Conservation (phyloP, 2,329 filamentous ascomycete species). For the Claviceps sp. region DNA sequence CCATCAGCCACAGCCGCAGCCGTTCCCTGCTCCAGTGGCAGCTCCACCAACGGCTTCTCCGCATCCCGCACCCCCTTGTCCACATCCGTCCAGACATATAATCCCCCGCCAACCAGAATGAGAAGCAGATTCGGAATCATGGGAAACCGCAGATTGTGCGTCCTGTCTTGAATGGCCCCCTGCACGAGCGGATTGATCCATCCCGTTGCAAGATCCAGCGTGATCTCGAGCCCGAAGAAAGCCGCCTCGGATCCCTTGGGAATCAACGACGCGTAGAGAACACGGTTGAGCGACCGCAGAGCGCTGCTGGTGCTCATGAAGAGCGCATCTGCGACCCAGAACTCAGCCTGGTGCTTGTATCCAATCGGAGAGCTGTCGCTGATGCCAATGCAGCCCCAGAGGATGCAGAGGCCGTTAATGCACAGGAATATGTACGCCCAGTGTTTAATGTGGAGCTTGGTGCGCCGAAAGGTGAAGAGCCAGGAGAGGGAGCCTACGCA, state of each 20-base stretch:
- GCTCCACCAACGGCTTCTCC: slow-evolving; percentile 4
- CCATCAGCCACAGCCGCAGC: neutral
- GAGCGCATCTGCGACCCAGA: slow-evolving; percentile 8
- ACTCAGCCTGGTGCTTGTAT: slow-evolving; percentile 10
- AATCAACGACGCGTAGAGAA: slow-evolving; percentile 10
- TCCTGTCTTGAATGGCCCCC: slow-evolving; percentile 9
- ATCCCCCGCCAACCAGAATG: slow-evolving; percentile 6
- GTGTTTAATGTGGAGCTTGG: slow-evolving; percentile 6
- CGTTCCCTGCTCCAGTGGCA: neutral
- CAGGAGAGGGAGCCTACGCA: slow-evolving; percentile 9
- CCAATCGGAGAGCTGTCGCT: slow-evolving; percentile 6
- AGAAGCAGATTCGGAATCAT: slow-evolving; percentile 11
- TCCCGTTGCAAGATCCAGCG: slow-evolving; percentile 9
- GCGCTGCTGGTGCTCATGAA: slow-evolving; percentile 12
- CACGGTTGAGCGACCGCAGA: slow-evolving; percentile 9
- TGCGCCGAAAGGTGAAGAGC: slow-evolving; percentile 7
- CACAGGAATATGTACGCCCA: slow-evolving; percentile 10
- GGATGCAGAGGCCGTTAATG: slow-evolving; percentile 9
- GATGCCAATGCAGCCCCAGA: slow-evolving; percentile 11
- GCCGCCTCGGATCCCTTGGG: slow-evolving; percentile 9
- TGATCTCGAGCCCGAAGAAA: slow-evolving; percentile 11
- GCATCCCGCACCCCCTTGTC: slow-evolving; percentile 9
- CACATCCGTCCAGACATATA: slow-evolving; percentile 10
- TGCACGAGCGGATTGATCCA: slow-evolving; percentile 11
- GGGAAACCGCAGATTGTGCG: slow-evolving; percentile 10